Base-by-base conservation (phyloP, 2,329 filamentous ascomycete genomes). In the Aspergillus pseudotamarii region DNA sequence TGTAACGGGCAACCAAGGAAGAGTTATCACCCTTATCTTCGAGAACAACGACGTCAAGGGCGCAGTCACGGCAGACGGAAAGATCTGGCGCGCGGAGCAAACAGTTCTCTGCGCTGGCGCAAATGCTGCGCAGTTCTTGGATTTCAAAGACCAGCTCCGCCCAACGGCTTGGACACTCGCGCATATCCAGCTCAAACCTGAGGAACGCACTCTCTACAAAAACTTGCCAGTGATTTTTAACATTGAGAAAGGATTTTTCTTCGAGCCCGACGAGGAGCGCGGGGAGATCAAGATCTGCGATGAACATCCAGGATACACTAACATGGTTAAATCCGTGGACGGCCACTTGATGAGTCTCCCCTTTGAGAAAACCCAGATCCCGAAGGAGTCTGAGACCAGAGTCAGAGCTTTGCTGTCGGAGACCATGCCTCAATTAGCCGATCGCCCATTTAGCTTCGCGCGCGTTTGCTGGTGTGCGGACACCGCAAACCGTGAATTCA, bases 381-480 rank as follows among this genome's bases (percentile, higher is more conserved):
- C 85, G 0, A 67, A 79, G 0, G 79, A 82, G 54, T 80, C 83
- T 0, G 84, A 84, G 66, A 61, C 71, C 10, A 79, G 81, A 10
- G 77, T 84, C 23, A 78, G 83, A 4, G 73, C 77, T 10, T 84
- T 86, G 53, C 72, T 88, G 19, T 69, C 71, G 8, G 82, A 85
- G 57, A 83, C 81, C 1, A 82, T 86, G 76, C 84, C 85, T 1
- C 83, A 86, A 45, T 78, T 87, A 5, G 79, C 80, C 1, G 70
- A 80, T 3, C 79, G 84, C 1, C 78, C 79, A 0, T 83, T 88
- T 58, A 81, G 76, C 57, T 85, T 84, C 63, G 82, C 82, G 3
- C 75, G 83, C 6, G 81, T 87, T 53, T 87, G 84, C 70, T 87
- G 85, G 85, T 85, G 84, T 64, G 82, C 84, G 0, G 85, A 87